phyloP scores from a whole-genome alignment of 139 green algal genomes.

The Chlamydomonas schloesseri region DNA sequence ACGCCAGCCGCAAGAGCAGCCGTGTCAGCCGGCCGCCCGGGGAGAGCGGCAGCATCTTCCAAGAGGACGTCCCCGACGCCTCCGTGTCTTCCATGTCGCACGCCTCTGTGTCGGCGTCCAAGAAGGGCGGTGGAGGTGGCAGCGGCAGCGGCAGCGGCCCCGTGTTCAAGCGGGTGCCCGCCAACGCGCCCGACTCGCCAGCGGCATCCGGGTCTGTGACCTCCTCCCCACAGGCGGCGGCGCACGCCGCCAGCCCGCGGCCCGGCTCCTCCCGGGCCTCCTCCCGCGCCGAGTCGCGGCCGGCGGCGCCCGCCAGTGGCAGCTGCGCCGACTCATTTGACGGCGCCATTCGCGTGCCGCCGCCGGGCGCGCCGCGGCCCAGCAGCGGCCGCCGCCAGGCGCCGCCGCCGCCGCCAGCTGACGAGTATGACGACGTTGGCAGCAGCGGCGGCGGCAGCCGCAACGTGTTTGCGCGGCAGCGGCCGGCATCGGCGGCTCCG shows the following conservation, averaged over 20 bases:
- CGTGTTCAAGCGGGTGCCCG: slow-evolving; percentile 23
- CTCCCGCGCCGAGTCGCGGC: neutral
- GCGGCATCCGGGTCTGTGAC: too few species aligned
- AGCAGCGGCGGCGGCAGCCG: neutral
- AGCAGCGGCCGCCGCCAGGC: neutral
- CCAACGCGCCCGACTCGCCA: slow-evolving; percentile 1
- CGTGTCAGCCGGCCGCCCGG: neutral
- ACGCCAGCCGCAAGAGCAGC: neutral
- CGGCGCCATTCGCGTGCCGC: slow-evolving; percentile 8
- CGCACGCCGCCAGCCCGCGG: neutral
- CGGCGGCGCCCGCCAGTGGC: neutral
- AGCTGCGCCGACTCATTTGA: neutral
- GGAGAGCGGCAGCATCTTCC: slow-evolving; percentile 29
- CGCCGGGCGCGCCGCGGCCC: slow-evolving; percentile 1
- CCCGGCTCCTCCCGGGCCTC: neutral
- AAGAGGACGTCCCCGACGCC: neutral
- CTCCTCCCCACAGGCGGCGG: too few species aligned
- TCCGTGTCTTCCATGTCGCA: too few species aligned
- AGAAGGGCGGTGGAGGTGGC: too few species aligned
- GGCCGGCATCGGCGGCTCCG: slow-evolving; percentile 44
- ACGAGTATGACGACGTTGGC: too few species aligned
- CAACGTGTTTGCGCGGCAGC: neutral
- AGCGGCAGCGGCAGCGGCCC: neutral
- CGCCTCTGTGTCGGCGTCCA: too few species aligned
- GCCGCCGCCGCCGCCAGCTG: too few species aligned